Percentiles rank a stretch among this genome's conserved stretches.
Conservation (phyloP, 768 basidiomycete genomes). For the Neoboletus brunneissimus region DNA sequence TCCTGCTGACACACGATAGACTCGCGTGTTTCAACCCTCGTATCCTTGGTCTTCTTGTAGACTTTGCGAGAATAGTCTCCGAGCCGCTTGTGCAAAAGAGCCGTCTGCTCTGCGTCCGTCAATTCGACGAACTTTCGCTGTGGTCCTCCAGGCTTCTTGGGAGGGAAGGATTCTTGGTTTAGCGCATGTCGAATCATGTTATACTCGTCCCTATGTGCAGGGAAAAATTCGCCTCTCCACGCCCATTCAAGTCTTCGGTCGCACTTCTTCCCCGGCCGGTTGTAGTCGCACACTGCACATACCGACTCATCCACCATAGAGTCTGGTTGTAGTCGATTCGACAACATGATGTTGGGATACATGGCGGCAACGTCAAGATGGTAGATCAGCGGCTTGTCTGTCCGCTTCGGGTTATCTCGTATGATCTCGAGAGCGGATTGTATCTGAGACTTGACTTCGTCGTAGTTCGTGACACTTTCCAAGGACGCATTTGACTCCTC, state of each 20-base stretch:
- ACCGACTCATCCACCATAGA: conserved; percentile 95
- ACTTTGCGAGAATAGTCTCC: conserved; percentile 99
- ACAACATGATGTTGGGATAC: conserved; percentile 99
- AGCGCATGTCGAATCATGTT: conserved; percentile 99
- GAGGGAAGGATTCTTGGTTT: conserved; percentile 90
- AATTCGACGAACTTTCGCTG: conserved; percentile 84
- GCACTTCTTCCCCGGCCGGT: conserved; percentile 92
- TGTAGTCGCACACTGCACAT: conserved; percentile 98
- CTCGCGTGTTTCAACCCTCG: conserved; percentile 89
- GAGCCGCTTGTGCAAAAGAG: conserved; percentile 90
- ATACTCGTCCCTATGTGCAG: conserved; percentile 93
- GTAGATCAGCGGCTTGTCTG: conserved; percentile 94
- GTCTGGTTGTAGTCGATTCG: conserved; percentile 96
- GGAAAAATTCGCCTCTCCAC: conserved; percentile 98
- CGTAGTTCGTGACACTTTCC: conserved; percentile 90
- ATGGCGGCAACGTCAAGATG: conserved; percentile 99
- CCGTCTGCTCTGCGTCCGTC: conserved; percentile 80
- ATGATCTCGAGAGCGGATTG: conserved; percentile 76
- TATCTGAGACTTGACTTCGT: conserved; percentile 83
- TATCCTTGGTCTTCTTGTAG: conserved; percentile 98
- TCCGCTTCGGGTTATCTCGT: conserved; percentile 86
- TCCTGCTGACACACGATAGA: conserved; percentile 96
- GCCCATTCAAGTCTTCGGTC: conserved; percentile 95
- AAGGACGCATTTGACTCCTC: conserved; percentile 80
- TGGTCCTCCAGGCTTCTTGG: conserved; percentile 69